These are phyloP conservation scores for Botryotinia globosa DNA, from an alignment of 2,329 filamentous ascomycete species.

Conservation along the genomic window DNA sequence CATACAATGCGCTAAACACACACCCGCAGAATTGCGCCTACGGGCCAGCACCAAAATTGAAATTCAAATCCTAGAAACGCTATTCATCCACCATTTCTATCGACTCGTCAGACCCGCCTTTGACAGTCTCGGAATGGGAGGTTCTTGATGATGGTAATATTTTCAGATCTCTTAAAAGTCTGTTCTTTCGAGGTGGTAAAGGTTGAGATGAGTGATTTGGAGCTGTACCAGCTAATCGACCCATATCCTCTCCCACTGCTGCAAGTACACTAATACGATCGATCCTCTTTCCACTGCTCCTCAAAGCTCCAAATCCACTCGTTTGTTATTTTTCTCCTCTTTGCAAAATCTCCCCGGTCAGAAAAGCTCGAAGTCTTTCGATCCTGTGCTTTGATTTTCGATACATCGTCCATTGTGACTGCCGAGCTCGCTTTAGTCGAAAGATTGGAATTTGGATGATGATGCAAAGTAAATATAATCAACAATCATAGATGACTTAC, in stretches of 20 bases:
- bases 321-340: background rate
- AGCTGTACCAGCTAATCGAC: background rate
- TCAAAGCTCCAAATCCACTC: background rate
- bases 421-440: background rate
- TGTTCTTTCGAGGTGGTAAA: background rate
- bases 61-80: background rate
- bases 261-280: background rate
- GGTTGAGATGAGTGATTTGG: background rate
- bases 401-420: rapidly evolving
- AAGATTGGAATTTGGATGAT: background rate
- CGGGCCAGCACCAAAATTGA: background rate
- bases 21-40: background rate
- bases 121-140: background rate
- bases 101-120: background rate
- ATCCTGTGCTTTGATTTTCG: background rate
- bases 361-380: background rate
- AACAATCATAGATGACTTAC: background rate
- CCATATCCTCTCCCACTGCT: background rate
- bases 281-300: background rate
- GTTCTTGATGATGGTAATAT: background rate
- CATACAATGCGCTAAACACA: background rate
- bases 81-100: background rate
- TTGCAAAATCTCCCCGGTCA: background rate
- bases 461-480: background rate
- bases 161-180: background rate